Evolutionary conservation across 129 eudicot genomes (phyloP).

Genomic region (Saussurea involucrata): DNA sequence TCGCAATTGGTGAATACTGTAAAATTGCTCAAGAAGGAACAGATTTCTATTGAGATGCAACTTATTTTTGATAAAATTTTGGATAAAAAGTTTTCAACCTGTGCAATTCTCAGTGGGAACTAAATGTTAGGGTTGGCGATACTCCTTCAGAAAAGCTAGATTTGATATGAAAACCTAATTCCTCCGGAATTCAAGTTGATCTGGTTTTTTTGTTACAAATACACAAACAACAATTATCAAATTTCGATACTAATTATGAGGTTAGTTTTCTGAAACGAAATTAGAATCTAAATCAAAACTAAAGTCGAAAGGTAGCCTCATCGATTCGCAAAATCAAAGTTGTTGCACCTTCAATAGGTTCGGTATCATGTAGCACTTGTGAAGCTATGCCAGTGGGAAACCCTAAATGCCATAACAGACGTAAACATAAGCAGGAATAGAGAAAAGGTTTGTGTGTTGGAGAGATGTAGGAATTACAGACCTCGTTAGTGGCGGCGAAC

Average conservation of each 20-base stretch:
- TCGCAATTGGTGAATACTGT: not conserved
- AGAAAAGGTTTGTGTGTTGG: not conserved
- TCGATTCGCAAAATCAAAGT: not conserved
- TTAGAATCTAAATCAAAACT: not conserved
- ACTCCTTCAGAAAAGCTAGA: not conserved
- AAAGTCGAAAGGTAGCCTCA: not conserved
- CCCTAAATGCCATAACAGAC: constrained; percentile 15
- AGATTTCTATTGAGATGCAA: not conserved
- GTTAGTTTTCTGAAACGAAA: not conserved
- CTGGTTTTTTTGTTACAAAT: not conserved
- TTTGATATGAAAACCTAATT: not conserved
- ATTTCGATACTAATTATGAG: not conserved
- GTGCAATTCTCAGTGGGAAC: not conserved
- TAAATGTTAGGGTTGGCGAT: not conserved
- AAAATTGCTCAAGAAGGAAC: not conserved
- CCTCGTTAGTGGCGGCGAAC: constrained; percentile 84
- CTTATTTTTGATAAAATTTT: not conserved
- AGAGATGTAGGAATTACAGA: not conserved
- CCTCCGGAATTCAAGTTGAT: not conserved
- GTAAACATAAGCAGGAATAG: not conserved
- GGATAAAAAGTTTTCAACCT: not conserved
- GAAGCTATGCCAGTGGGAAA: not conserved
- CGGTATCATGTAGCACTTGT: not conserved
- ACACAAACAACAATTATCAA: constrained; percentile 10
- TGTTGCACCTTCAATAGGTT: not conserved